phyloP scores from a whole-genome alignment of 208 protist genomes.

The Zelonia costaricensis region DNA sequence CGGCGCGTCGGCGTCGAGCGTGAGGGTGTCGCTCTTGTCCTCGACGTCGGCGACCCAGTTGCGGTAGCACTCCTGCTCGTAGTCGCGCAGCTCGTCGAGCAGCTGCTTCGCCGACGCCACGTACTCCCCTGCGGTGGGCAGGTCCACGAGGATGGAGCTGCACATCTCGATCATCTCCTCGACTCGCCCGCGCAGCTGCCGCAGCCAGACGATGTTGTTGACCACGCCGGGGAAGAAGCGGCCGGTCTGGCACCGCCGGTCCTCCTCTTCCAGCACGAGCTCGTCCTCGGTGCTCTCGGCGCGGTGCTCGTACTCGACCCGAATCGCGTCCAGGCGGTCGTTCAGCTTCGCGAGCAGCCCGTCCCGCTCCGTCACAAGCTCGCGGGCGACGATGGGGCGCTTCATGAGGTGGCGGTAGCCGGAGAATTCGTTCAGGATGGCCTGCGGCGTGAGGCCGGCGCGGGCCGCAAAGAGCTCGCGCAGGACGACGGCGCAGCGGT shows the following conservation, averaged over 20 bases:
- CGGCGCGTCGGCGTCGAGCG: conserved; percentile 77
- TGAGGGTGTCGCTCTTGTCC: conserved; percentile 66
- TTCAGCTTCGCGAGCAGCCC: conserved; percentile 86
- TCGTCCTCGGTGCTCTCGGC: conserved; percentile 77
- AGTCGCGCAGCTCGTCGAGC: conserved; percentile 85
- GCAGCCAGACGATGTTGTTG: conserved; percentile 92
- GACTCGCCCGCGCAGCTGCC: conserved; percentile 75
- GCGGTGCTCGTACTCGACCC: conserved; percentile 88
- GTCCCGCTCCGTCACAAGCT: conserved; percentile 86
- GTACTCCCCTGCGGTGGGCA: conserved; percentile 70
- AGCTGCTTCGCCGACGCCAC: conserved; percentile 51
- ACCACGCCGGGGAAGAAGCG: conserved; percentile 91
- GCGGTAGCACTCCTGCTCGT: conserved; percentile 82
- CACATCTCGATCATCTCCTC: conserved; percentile 85
- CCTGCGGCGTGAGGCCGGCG: conserved; percentile 76
- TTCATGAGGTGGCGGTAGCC: conserved; percentile 84
- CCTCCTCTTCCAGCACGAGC: conserved; percentile 77
- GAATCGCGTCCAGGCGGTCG: conserved; percentile 81
- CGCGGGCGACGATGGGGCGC: conserved; percentile 83
- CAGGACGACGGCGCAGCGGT: conserved; percentile 75
- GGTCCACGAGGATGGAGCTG: conserved; percentile 72
- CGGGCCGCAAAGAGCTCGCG: conserved; percentile 73
- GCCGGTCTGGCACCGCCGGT: conserved; percentile 84
- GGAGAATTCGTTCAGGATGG: conserved; percentile 82
- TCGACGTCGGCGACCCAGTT: conserved; percentile 82